phyloP scores from a whole-genome alignment of 2,329 filamentous ascomycete species.

The Aaosphaeria arxii region DNA sequence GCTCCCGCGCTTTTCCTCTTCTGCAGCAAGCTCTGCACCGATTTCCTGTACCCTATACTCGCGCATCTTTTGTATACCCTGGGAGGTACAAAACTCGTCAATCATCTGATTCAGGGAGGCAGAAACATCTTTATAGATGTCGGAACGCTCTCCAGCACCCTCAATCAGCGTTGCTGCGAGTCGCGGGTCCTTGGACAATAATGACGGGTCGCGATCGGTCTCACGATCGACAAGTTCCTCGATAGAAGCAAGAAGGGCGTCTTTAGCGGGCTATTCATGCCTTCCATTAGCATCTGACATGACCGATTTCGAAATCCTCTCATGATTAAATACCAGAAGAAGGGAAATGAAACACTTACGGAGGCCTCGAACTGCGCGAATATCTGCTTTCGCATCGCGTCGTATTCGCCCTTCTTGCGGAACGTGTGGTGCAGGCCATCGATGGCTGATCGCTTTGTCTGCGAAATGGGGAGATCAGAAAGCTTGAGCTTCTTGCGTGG shows the following conservation, averaged over 20 bases:
- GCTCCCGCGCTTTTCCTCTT: constrained; percentile 62
- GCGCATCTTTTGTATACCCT: constrained; percentile 68
- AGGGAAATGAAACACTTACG: constrained; percentile 45
- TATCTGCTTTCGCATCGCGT: constrained; percentile 71
- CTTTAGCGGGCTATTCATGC: constrained; percentile 62
- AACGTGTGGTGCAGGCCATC: constrained; percentile 75
- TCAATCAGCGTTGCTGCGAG: constrained; percentile 75
- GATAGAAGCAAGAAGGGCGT: constrained; percentile 63
- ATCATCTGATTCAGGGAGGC: constrained; percentile 66
- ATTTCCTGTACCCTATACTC: constrained; percentile 66
- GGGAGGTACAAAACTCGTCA: constrained; percentile 55
- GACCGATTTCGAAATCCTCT: no score
- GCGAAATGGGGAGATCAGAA: constrained; percentile 70
- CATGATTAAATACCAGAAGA: neutral
- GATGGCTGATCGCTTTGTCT: constrained; percentile 69
- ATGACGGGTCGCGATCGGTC: constrained; percentile 69
- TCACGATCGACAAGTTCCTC: constrained; percentile 70
- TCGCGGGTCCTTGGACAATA: constrained; percentile 69
- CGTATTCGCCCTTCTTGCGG: constrained; percentile 84
- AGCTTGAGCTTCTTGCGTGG: constrained; percentile 64
- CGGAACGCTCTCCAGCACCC: constrained; percentile 72
- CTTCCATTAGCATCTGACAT: no score
- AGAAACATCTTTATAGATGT: constrained; percentile 71
- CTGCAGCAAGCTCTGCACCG: constrained; percentile 64
- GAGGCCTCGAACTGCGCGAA: constrained; percentile 72